Conservation (phyloP, 2,329 filamentous ascomycete genomes). For the Albophoma yamanashiensis region DNA sequence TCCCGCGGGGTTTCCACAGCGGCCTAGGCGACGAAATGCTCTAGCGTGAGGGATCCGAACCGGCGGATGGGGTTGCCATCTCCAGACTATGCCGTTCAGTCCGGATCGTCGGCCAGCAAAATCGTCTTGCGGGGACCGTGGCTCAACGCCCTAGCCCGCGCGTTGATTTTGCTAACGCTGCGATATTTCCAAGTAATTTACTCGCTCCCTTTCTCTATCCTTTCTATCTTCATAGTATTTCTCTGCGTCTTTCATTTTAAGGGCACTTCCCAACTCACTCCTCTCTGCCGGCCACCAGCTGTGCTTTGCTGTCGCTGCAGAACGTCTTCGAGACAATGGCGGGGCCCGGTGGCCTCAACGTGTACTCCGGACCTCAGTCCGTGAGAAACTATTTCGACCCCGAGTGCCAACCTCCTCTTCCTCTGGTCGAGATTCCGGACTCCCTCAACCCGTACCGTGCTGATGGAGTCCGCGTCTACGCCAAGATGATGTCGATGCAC, state of each 20-base stretch:
- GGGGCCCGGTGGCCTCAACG: slow-evolving; percentile 27
- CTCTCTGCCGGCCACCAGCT: background rate
- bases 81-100: background rate
- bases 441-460: slow-evolving; percentile 43
- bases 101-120: background rate
- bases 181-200: background rate
- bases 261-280: background rate
- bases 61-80: background rate
- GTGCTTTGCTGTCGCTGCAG: background rate
- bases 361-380: slow-evolving; percentile 44
- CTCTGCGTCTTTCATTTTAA: background rate
- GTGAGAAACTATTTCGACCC: slow-evolving; percentile 49
- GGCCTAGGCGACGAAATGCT: background rate
- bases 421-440: slow-evolving; percentile 47
- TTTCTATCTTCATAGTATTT: background rate
- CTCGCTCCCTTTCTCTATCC: background rate
- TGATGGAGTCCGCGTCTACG: slow-evolving; percentile 51
- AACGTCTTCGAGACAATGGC: slow-evolving; percentile 10
- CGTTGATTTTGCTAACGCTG: background rate
- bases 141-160: background rate
- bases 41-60: background rate
- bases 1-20: background rate
- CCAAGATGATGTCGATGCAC: slow-evolving; percentile 53
- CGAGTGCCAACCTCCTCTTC: slow-evolving; percentile 43
- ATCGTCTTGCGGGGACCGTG: background rate